phyloP scores from a whole-genome alignment of 345 rosid genomes.

The Acer negundo region DNA sequence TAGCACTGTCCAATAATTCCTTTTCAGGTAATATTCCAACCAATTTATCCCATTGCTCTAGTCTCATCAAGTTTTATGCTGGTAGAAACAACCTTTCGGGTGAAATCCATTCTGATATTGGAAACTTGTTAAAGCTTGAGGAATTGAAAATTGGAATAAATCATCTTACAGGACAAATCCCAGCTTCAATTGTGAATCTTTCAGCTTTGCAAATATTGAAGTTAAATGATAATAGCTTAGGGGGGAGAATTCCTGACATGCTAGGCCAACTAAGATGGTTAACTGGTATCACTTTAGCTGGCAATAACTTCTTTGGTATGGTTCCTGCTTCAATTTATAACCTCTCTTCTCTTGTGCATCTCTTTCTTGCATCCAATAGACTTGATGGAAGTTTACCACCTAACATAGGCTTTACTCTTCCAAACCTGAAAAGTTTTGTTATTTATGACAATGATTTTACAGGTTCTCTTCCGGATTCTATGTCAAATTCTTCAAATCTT shows the following conservation, averaged over 20 bases:
- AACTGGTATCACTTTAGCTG: rapidly evolving
- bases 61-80: rapidly evolving
- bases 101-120: conserved; percentile 9
- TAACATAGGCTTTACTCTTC: conserved; percentile 19
- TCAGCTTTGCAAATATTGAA: neutral
- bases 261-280: conserved; percentile 10
- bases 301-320: neutral
- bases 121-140: conserved; percentile 19
- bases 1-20: neutral
- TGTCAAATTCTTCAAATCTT: conserved; percentile 28
- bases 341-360: neutral
- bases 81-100: neutral
- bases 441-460: neutral
- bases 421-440: neutral
- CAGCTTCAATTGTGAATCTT: conserved; percentile 16
- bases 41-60: conserved; percentile 24
- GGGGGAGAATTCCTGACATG: neutral
- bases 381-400: conserved; percentile 19
- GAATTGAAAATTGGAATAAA: rapidly evolving
- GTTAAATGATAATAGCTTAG: rapidly evolving
- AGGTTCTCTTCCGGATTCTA: conserved; percentile 23
- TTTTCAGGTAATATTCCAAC: conserved; percentile 19
- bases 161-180: conserved; percentile 19
- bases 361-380: neutral
- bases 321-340: conserved; percentile 27